These are phyloP conservation scores for Trichophyton verrucosum DNA, from an alignment of 2,329 filamentous ascomycete genomes.

Conservation along the genomic window DNA sequence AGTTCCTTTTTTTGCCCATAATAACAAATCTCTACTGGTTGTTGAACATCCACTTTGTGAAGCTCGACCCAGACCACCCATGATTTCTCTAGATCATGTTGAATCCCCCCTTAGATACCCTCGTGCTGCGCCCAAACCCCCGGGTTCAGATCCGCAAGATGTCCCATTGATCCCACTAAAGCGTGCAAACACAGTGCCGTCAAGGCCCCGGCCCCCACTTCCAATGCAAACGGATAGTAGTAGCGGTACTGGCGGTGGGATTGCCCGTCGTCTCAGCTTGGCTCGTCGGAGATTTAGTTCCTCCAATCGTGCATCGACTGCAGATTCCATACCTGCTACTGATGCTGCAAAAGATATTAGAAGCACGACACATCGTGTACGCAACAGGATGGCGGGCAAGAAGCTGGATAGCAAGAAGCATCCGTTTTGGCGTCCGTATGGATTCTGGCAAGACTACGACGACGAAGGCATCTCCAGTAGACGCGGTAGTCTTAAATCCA, in stretches of 20 bases:
- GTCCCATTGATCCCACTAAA: constrained; percentile 41
- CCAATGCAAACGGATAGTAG: constrained; percentile 13
- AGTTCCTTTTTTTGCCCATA: constrained; percentile 49
- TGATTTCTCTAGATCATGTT: constrained; percentile 21
- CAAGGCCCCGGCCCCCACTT: constrained; percentile 11
- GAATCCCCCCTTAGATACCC: constrained; percentile 49
- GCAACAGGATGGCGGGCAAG: constrained; percentile 32
- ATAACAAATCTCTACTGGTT: constrained; percentile 51
- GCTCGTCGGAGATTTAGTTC: constrained; percentile 27
- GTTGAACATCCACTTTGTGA: constrained; percentile 37
- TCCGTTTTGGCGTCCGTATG: constrained; percentile 51
- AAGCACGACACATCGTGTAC: constrained; percentile 25
- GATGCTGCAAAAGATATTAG: not conserved
- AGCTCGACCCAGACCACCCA: constrained; percentile 16
- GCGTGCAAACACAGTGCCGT: constrained; percentile 33
- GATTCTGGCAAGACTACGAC: constrained; percentile 50
- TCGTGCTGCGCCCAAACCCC: constrained; percentile 45
- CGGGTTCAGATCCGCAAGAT: constrained; percentile 36
- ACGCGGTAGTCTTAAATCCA: not conserved
- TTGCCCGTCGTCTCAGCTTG: constrained; percentile 25
- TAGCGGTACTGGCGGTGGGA: constrained; percentile 8
- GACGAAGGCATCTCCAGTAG: constrained; percentile 25
- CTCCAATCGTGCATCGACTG: constrained; percentile 24
- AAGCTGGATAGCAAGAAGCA: constrained; percentile 40
- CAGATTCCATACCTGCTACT: not conserved